Evolutionary conservation across 2,329 filamentous ascomycete genomes (phyloP), one percentile per base, ranked within the genome.

Genomic region (Apiospora sp.): DNA sequence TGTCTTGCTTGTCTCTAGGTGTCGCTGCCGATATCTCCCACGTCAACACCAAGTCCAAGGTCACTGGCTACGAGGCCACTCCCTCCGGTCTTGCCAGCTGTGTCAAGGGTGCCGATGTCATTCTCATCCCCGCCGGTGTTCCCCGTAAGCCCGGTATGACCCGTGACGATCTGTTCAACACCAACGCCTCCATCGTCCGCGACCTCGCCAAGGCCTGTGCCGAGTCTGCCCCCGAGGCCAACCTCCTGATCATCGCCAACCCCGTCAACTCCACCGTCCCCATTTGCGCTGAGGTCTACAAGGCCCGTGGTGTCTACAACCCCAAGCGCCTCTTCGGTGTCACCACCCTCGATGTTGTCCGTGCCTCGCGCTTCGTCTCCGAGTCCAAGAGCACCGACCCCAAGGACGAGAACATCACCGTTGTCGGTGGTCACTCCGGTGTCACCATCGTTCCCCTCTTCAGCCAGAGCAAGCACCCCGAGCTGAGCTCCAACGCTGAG

Each of bases 161-260:
- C 87, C 95, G 96, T 90, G 96, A 99, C 87, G 96, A 99, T 85
- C 93, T 99, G 77, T 99, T 99, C 95, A 98, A 98, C 92, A 99
- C 96, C 90, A 99, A 99, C 87, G 96, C 96, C 86, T 97, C 94
- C 84, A 99, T 99, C 85, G 96, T 99, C 84, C 95, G 96, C 83
- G 96, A 98, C 87, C 92, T 99, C 78, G 95, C 96, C 87, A 97
- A 98, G 91, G 95, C 95, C 81, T 92, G 91, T 82, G 96, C 96
- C 81, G 92, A 97, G 81, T 90, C 94, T 79, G 90, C 92, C 83
- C 96, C 96, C 81, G 90, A 98, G 77, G 96, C 96, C 86, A 97
- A 97, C 88, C 90, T 98, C 85, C 92, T 98, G 83, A 91, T 99
- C 89, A 99, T 99, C 87, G 91, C 95, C 86, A 99, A 99, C 92